Base-by-base conservation (phyloP, 2,329 filamentous ascomycete species). In the Aspergillus versicolor region DNA sequence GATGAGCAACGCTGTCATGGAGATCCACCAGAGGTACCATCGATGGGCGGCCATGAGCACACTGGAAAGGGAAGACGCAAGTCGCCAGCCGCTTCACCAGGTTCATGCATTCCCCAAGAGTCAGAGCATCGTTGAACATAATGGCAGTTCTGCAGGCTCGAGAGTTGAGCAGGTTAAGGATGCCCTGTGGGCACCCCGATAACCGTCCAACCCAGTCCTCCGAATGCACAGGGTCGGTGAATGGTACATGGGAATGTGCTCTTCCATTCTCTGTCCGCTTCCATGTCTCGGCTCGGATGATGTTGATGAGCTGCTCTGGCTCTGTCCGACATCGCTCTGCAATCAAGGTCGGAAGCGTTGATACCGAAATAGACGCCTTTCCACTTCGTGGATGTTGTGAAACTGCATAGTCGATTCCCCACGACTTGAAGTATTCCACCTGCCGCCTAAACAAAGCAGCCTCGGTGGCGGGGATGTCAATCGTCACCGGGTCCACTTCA, bases 261-360 rank as follows among this genome's bases (percentile, higher is more conserved):
- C 3, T 45, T 9, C 69, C 67, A 7, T 74, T 71, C 49, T 87
- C 85, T 9, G 84, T 79, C 1, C 84, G 76, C 49, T 79, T 83
- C 88, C 90, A 96, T 0, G 88, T 77, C 68, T 96, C 90, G 5
- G 82, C 81, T 7, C 92, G 85, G 8, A 97, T 76, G 11, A 97
- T 76, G 4, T 90, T 84, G 27, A 91, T 84, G 1, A 93, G 76
- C 1, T 96, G 73, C 6, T 83, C 81, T 0, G 91, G 90, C 54
- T 96, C 88, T 4, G 81, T 69, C 38, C 83, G 82, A 70, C 92
- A 96, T 45, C 92, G 83, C 67, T 95, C 90, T 0, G 84, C 75
- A 48, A 97, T 92, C 30, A 83, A 82, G 0, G 83, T 81, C 0
- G 93, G 93, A 0, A 97, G 78, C 3, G 79, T 75, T 1, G 72